Evolutionary conservation across 306 rosid genomes (phyloP), one percentile per base, ranked within the genome.

Genomic region (Hylodesmum podocarpum): DNA sequence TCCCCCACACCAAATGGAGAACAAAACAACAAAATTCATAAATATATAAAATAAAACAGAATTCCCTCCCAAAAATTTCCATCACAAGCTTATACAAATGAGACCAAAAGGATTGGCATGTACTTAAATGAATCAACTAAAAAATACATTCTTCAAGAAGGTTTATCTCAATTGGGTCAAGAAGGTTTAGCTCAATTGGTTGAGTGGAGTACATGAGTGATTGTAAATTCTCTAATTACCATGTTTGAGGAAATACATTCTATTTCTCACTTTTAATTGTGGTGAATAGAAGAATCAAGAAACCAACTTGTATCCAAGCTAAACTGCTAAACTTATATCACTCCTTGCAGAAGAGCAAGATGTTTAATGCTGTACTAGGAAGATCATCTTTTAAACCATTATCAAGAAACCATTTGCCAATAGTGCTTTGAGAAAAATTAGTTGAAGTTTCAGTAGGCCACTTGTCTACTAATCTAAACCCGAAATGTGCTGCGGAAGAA

Each of bases 381-480:
- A 86, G 84, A 73, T 83, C 70, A 61, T 83, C 83, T 41, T 41
- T 40, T 24, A 84, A 80, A 59, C 55, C 85, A 37, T 87, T 83
- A 31, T 79, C 81, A 3, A 87, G 40, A 78, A 94, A 89, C 98
- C 96, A 94, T 33, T 86, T 75, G 41, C 10, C 61, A 39, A 91
- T 88, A 62, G 84, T 82, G 57, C 85, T 69, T 19, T 41, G 55
- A 14, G 93, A 81, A 34, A 64, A 11, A 43, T 72, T 36, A 6
- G 68, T 54, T 11, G 83, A 62, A 83, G 27, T 78, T 77, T 51
- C 86, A 1, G 75, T 21, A 27, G 93, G 86, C 96, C 97, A 94
- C 82, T 79, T 83, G 83, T 91, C 91, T 1, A 82, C 87, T 21
- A 90, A 84, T 86, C 83, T 85, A 69, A 94, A 91, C 70, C 97